Evolutionary conservation across 305 asterid genomes (phyloP), one percentile per base, ranked within the genome.

Genomic region (Fraxinus sp.): DNA sequence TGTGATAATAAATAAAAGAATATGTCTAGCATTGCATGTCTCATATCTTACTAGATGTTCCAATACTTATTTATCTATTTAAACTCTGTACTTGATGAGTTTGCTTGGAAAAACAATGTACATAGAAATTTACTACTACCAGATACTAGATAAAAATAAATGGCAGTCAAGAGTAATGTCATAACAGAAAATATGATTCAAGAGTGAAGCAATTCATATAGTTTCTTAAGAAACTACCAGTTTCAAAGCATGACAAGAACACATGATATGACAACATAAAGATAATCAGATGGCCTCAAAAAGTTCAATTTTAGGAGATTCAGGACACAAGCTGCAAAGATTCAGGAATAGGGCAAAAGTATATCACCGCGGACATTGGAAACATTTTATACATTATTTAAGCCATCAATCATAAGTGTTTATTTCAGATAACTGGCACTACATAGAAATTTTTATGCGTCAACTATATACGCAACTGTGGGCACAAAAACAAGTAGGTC

Each of bases 1-100:
- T 20, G 77, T 33, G 36, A 64, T 46, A 79, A 79, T 78, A 81
- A 80, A 81, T 76, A 81, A 81, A 84, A 55, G 70, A 46, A 59
- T 82, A 85, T 75, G 81, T 24, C 68, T 71, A 59, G 20, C 26
- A 41, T 81, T 57, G 43, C 82, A 75, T 75, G 62, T 80, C 64
- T 39, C 73, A 16, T 26, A 86, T 33, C 77, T 28, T 80, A 55
- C 30, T 32, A 32, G 74, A 33, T 77, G 49, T 78, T 24, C 76
- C 59, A 39, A 18, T 71, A 55, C 79, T 37, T 33, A 76, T 77
- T 33, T 84, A 30, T 18, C 10, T 14, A 66, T 80, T 55, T 18
- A 81, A 79, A 57, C 36, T 37, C 73, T 72, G 75, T 75, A 71
- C 70, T 55, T 71, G 46, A 62, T 73, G 71, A 13, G 82, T 71